phyloP scores from a whole-genome alignment of 2,329 filamentous ascomycete genomes.

The Aspergillus sojae region DNA sequence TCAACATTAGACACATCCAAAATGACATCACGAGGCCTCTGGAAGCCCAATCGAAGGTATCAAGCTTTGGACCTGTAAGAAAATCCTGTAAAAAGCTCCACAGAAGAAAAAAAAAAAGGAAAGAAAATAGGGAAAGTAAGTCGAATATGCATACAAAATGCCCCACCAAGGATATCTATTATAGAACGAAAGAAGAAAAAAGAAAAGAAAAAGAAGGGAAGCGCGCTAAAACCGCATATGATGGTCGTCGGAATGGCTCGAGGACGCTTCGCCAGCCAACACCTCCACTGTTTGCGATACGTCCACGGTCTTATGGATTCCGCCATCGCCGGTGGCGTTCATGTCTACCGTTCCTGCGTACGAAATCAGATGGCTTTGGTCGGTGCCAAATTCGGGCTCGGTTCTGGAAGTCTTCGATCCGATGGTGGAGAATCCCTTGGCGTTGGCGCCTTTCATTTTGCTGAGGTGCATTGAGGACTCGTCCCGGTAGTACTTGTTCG shows the following conservation, averaged over 20 bases:
- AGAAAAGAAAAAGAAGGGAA: not conserved
- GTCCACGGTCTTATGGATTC: conserved; percentile 27
- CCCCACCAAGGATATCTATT: not conserved
- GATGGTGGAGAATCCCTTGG: conserved; percentile 20
- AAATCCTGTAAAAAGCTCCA: not conserved
- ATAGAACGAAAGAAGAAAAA: not conserved
- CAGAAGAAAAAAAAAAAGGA: not conserved
- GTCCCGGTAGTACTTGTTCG: conserved; percentile 32
- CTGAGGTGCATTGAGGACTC: conserved; percentile 32
- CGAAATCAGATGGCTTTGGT: conserved; percentile 36
- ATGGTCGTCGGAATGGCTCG: not conserved
- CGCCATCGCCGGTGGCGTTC: conserved; percentile 4
- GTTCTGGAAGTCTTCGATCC: conserved; percentile 10
- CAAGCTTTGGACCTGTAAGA: not conserved
- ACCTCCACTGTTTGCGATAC: conserved; percentile 28
- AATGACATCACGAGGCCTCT: not conserved
- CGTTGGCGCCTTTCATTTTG: conserved; percentile 22
- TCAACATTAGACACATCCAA: not conserved
- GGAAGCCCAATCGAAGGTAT: not conserved
- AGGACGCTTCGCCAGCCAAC: conserved; percentile 4
- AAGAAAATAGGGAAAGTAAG: not conserved
- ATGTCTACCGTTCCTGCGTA: conserved; percentile 29
- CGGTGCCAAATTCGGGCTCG: conserved; percentile 28
- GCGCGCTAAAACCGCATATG: not conserved
- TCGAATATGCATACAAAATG: not conserved